Percentiles rank a stretch among this genome's conserved stretches.
Conservation (phyloP, 164 flowering plant genomes). For the Dillenia suffruticosa region DNA sequence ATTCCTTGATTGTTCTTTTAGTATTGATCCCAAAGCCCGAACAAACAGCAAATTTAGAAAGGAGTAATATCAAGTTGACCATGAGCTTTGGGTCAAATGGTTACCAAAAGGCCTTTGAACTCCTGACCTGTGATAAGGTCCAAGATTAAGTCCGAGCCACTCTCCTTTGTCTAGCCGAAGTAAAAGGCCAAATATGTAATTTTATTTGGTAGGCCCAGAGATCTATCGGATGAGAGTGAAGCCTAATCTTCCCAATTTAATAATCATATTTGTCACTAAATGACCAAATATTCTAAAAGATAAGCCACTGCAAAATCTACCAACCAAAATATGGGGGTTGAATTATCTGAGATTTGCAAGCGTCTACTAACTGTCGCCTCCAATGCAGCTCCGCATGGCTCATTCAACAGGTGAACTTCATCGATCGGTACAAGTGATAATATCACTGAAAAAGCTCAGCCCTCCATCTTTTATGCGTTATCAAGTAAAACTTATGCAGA, state of each 20-base stretch:
- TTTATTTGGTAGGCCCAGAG: no score
- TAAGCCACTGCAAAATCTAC: no score
- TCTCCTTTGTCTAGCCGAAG: no score
- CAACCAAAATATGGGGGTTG: constrained; percentile 80
- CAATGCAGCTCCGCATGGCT: constrained; percentile 91
- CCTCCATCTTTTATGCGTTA: constrained; percentile 88
- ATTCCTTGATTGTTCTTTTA: no score
- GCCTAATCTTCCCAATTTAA: no score
- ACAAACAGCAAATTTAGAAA: background rate
- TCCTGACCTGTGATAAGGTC: no score
- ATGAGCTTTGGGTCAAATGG: background rate
- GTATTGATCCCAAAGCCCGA: background rate
- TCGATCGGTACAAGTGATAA: constrained; percentile 93
- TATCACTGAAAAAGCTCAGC: constrained; percentile 91
- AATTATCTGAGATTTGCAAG: constrained; percentile 62
- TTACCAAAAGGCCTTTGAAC: no score
- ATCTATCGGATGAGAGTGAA: no score
- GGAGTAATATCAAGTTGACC: background rate
- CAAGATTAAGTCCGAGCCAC: no score
- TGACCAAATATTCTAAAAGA: no score
- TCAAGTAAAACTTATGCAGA: constrained; percentile 80
- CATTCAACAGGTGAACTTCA: constrained; percentile 97
- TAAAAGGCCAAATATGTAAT: no score
- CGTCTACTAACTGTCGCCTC: constrained; percentile 96
- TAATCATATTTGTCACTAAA: no score